Evolutionary conservation across 768 basidiomycete species (phyloP).

Genomic region (Clathrus columnatus): DNA sequence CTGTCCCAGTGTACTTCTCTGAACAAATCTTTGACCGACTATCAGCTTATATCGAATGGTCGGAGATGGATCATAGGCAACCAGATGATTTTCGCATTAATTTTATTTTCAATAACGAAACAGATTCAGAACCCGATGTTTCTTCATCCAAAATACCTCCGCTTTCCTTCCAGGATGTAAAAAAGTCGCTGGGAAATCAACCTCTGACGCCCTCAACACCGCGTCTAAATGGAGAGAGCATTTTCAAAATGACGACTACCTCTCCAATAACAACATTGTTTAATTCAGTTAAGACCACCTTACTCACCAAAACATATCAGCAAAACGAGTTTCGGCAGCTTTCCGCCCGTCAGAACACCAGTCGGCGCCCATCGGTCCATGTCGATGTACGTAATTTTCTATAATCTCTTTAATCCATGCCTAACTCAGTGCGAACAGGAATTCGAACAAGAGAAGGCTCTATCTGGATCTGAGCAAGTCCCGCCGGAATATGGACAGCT

Average conservation of each 20-base stretch:
- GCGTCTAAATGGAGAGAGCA: slow-evolving; percentile 41
- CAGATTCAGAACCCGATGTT: slow-evolving; percentile 31
- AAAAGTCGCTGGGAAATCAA: slow-evolving; percentile 37
- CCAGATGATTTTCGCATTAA: slow-evolving; percentile 35
- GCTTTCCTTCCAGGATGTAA: slow-evolving; percentile 35
- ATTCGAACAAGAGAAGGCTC: slow-evolving; percentile 10
- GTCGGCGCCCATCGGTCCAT: slow-evolving; percentile 79
- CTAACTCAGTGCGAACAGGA: slow-evolving; percentile 6
- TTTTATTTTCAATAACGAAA: slow-evolving; percentile 36
- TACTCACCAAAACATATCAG: slow-evolving; percentile 72
- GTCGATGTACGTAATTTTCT: slow-evolving; percentile 47
- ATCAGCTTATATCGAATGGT: slow-evolving; percentile 34
- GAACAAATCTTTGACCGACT: neutral
- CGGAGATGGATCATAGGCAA: slow-evolving; percentile 29
- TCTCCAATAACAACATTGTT: slow-evolving; percentile 65
- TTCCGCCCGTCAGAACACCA: slow-evolving; percentile 71
- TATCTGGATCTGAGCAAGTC: neutral
- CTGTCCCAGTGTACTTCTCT: neutral
- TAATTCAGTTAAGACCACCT: slow-evolving; percentile 63
- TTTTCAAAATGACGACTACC: slow-evolving; percentile 53
- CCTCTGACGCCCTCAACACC: slow-evolving; percentile 45
- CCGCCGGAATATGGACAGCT: slow-evolving; percentile 5
- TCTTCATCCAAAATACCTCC: slow-evolving; percentile 16
- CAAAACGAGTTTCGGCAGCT: slow-evolving; percentile 79
- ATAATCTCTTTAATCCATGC: neutral